Conservation (phyloP, 164 flowering plant genomes). For the Aristolochia californica region DNA sequence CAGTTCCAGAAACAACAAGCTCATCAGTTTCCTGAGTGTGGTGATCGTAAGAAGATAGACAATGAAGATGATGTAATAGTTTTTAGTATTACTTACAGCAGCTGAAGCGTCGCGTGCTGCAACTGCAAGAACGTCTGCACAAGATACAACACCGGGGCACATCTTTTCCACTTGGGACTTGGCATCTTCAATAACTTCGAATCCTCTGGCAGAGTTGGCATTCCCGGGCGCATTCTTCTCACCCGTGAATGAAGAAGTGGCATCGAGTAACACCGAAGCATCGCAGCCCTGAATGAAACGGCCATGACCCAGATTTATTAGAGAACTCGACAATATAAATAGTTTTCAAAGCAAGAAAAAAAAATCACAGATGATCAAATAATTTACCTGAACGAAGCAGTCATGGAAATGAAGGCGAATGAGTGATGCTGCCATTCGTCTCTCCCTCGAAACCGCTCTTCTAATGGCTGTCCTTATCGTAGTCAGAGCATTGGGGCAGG, state of each 20-base stretch:
- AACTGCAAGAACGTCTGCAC: slow-evolving; percentile 27
- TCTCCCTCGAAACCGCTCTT: slow-evolving; percentile 1
- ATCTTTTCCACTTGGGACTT: slow-evolving; percentile 20
- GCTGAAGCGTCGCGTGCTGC: slow-evolving; percentile 17
- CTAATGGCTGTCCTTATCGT: slow-evolving; percentile 3
- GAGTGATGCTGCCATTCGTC: slow-evolving; percentile 9
- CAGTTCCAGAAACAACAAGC: neutral
- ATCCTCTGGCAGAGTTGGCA: slow-evolving; percentile 21
- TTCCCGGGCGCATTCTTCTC: slow-evolving; percentile 25
- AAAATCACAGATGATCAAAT: no score
- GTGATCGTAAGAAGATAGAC: no score
- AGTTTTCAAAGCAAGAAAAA: no score
- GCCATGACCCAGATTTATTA: no score
- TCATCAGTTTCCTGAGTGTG: no score
- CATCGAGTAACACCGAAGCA: slow-evolving; percentile 25
- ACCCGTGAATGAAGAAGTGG: slow-evolving; percentile 18
- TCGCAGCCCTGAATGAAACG: slow-evolving; percentile 45
- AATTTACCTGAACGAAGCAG: slow-evolving; percentile 13
- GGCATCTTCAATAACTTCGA: slow-evolving; percentile 24
- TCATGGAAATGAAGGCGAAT: slow-evolving; percentile 16
- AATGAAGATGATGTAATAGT: neutral
- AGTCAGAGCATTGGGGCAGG: slow-evolving; percentile 3
- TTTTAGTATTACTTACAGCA: slow-evolving; percentile 7
- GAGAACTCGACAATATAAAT: no score
- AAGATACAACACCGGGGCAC: slow-evolving; percentile 25